Conservation (phyloP, 345 rosid species). For the Reutealis trisperma region DNA sequence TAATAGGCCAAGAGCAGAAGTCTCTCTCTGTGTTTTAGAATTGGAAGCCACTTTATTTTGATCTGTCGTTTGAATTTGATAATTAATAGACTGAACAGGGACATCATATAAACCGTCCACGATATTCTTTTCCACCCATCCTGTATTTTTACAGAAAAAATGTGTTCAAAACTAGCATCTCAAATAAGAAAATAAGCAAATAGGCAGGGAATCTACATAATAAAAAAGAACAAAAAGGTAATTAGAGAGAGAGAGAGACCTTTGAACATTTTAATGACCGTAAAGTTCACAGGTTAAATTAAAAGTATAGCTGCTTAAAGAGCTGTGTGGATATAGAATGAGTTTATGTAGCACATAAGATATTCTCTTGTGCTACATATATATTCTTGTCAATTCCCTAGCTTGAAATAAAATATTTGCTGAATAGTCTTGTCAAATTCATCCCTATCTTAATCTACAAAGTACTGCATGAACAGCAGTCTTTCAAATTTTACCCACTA, state of each 20-base stretch:
- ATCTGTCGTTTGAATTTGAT: conserved; percentile 32
- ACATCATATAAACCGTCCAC: conserved; percentile 41
- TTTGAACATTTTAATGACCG: not conserved
- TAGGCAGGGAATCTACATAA: not conserved
- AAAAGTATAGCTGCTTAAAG: not conserved
- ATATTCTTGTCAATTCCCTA: too few species aligned
- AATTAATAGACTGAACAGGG: conserved; percentile 48
- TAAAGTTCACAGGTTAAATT: conserved; percentile 6
- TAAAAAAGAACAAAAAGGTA: not conserved
- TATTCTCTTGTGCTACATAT: too few species aligned
- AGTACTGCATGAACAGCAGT: not conserved
- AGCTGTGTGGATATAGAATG: not conserved
- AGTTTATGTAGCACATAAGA: not conserved
- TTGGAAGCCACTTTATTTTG: conserved; percentile 38
- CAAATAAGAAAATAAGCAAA: not conserved
- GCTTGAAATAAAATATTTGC: too few species aligned
- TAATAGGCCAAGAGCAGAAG: conserved; percentile 74
- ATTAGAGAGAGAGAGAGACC: not conserved
- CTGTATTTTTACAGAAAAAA: conserved; percentile 38
- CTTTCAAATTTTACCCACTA: not conserved
- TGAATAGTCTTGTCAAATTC: not conserved
- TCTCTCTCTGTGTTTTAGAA: conserved; percentile 29
- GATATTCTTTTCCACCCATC: conserved; percentile 36
- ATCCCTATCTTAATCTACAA: not conserved
- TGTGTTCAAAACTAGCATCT: conserved; percentile 16